A percentile compares a stretch with the other conserved stretches of the same genome.
Evolutionary conservation across 768 basidiomycete genomes (phyloP).

Genomic region (Boletus reticuloceps): DNA sequence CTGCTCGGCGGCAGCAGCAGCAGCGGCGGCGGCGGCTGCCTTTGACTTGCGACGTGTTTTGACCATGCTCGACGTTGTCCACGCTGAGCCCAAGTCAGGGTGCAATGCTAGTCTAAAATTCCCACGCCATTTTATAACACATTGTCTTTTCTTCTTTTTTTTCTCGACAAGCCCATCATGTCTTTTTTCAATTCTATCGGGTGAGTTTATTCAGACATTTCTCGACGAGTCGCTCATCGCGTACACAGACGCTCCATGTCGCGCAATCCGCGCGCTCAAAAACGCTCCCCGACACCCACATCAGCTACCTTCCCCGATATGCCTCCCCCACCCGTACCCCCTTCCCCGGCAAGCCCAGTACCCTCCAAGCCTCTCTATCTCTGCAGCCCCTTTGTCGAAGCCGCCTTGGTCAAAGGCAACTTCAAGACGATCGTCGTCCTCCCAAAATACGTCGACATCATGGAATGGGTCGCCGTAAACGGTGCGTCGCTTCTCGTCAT

Average conservation of each 20-base stretch:
- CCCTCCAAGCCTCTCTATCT: slow-evolving; percentile 74
- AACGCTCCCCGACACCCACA: slow-evolving; percentile 74
- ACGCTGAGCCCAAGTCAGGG: not conserved
- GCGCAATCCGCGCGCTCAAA: slow-evolving; percentile 63
- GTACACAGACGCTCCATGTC: slow-evolving; percentile 67
- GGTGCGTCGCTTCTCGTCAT: slow-evolving; percentile 49
- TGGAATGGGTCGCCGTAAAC: slow-evolving; percentile 97
- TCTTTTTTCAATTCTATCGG: slow-evolving; percentile 84
- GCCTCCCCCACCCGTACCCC: slow-evolving; percentile 38
- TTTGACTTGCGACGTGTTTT: slow-evolving; percentile 66
- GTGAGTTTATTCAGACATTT: slow-evolving; percentile 37
- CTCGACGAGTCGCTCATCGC: slow-evolving; percentile 4
- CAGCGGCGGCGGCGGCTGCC: slow-evolving; percentile 42
- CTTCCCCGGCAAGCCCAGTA: slow-evolving; percentile 33
- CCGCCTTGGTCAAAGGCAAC: slow-evolving; percentile 94
- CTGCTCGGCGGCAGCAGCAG: slow-evolving; percentile 23
- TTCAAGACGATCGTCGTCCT: slow-evolving; percentile 98
- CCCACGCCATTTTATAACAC: not conserved
- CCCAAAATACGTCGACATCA: slow-evolving; percentile 93
- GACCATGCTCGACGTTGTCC: slow-evolving; percentile 20
- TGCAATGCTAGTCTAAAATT: not conserved
- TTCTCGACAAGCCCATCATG: slow-evolving; percentile 38
- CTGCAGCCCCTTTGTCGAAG: slow-evolving; percentile 92
- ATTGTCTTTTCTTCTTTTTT: not conserved
- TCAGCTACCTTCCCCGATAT: slow-evolving; percentile 56